phyloP scores from a whole-genome alignment of 2,329 filamentous ascomycete genomes.

The Zasmidium angulare region DNA sequence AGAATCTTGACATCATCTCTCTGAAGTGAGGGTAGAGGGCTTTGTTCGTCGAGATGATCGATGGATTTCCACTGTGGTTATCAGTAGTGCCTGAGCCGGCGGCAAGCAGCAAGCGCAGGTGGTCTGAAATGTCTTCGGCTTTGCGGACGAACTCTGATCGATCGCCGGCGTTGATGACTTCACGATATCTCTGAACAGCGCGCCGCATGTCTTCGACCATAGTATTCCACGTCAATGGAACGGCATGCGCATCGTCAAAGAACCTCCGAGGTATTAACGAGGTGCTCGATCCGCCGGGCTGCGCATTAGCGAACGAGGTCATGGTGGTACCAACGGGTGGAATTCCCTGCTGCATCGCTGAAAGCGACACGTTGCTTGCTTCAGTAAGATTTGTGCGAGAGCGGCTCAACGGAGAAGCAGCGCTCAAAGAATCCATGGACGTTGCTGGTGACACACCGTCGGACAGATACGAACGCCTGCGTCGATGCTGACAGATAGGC shows the following conservation, averaged over 20 bases:
- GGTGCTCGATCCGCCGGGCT: slow-evolving; percentile 31
- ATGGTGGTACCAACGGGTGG: slow-evolving; percentile 53
- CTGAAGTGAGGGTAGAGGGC: slow-evolving; percentile 94
- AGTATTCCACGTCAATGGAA: slow-evolving; percentile 82
- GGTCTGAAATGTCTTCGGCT: slow-evolving; percentile 98
- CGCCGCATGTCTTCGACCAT: slow-evolving; percentile 91
- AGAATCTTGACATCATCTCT: slow-evolving; percentile 99
- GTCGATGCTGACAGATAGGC: slow-evolving; percentile 51
- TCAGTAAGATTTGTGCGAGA: slow-evolving; percentile 55
- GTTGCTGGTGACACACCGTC: slow-evolving; percentile 80
- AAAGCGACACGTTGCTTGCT: slow-evolving; percentile 50
- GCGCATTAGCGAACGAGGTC: slow-evolving; percentile 56
- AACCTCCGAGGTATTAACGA: slow-evolving; percentile 72
- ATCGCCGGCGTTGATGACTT: slow-evolving; percentile 79
- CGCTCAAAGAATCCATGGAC: slow-evolving; percentile 88
- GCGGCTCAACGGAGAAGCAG: slow-evolving; percentile 59
- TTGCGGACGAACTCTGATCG: slow-evolving; percentile 88
- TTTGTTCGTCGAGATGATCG: slow-evolving; percentile 99
- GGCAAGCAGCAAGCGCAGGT: slow-evolving; percentile 86
- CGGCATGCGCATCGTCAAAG: slow-evolving; percentile 81
- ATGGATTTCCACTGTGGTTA: slow-evolving; percentile 97
- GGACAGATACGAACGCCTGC: slow-evolving; percentile 64
- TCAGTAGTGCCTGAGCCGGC: slow-evolving; percentile 96
- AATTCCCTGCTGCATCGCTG: slow-evolving; percentile 44
- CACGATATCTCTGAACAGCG: slow-evolving; percentile 84